A percentile compares a stretch with the other conserved stretches of the same genome.
Conservation (phyloP, 106 monocot species). For the Dendrobium officinale region DNA sequence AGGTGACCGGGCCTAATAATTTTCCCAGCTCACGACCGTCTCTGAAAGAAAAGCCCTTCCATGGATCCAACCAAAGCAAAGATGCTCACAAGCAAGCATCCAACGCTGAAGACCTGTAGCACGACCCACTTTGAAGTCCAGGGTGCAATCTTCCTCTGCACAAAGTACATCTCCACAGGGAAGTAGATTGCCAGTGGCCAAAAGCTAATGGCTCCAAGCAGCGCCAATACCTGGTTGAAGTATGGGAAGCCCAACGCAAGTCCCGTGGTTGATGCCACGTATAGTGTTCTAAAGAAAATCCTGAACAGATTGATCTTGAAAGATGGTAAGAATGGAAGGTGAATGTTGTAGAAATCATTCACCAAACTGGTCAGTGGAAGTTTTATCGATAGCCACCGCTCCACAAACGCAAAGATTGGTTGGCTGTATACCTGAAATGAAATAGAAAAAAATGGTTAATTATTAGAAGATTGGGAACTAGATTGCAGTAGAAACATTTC, state of each 20-base stretch:
- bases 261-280: constrained; percentile 47
- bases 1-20: too few species aligned
- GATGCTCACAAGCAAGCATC: constrained; percentile 36
- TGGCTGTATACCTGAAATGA: constrained; percentile 60
- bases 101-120: constrained; percentile 48
- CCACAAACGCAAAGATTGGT: constrained; percentile 59
- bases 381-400: constrained; percentile 27
- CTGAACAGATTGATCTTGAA: constrained; percentile 37
- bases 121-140: constrained; percentile 56
- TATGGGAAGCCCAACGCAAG: constrained; percentile 70
- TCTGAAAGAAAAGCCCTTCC: constrained; percentile 53
- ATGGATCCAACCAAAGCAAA: constrained; percentile 63
- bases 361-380: constrained; percentile 39
- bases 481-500: neutral
- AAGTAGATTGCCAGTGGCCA: constrained; percentile 84
- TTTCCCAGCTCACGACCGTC: constrained; percentile 16
- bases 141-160: constrained; percentile 45
- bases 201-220: constrained; percentile 63
- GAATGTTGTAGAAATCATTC: constrained; percentile 37
- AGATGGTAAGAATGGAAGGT: constrained; percentile 22
- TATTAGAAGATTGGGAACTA: neutral
- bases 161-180: constrained; percentile 84
- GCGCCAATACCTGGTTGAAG: constrained; percentile 76
- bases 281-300: constrained; percentile 55
- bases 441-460: neutral